These are phyloP conservation scores for Apophysomyces sp. DNA, from an alignment of 371 early-diverging fungal species.

Conservation along the genomic window DNA sequence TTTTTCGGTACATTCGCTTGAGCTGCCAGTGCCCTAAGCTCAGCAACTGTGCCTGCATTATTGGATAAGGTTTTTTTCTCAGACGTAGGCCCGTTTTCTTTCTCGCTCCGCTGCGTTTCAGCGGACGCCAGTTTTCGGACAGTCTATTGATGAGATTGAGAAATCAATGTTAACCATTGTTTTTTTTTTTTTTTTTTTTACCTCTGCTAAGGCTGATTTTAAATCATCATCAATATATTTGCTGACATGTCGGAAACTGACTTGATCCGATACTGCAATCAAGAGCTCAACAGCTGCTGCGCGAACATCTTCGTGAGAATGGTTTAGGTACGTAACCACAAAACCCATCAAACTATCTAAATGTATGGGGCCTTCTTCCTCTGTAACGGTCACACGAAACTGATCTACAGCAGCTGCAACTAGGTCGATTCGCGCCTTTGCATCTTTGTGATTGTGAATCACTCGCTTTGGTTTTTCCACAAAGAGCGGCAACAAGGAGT, in stretches of 20 bases:
- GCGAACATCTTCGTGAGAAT: conserved; percentile 67
- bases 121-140: conserved; percentile 29
- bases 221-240: conserved; percentile 30
- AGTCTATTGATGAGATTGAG: conserved; percentile 9
- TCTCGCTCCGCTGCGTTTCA: neutral
- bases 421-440: conserved; percentile 49
- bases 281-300: conserved; percentile 63
- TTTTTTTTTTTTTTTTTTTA: neutral
- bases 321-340: conserved; percentile 59
- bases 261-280: conserved; percentile 45
- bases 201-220: conserved; percentile 25
- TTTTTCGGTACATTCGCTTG: conserved; percentile 19
- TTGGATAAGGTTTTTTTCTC: conserved; percentile 3
- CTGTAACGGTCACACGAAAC: conserved; percentile 40
- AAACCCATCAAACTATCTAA: conserved; percentile 58
- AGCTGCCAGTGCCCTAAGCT: conserved; percentile 32
- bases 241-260: conserved; percentile 32
- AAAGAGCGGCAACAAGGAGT: conserved; percentile 53
- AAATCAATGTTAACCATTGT: neutral
- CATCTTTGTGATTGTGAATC: conserved; percentile 37
- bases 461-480: conserved; percentile 40
- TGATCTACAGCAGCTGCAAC: conserved; percentile 50
- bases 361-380: conserved; percentile 18
- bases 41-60: conserved; percentile 19
- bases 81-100: neutral